A percentile compares a stretch with the other conserved stretches of the same genome.
phyloP scores from a whole-genome alignment of 23 red algal species.

The Gracilaria domingensis region DNA sequence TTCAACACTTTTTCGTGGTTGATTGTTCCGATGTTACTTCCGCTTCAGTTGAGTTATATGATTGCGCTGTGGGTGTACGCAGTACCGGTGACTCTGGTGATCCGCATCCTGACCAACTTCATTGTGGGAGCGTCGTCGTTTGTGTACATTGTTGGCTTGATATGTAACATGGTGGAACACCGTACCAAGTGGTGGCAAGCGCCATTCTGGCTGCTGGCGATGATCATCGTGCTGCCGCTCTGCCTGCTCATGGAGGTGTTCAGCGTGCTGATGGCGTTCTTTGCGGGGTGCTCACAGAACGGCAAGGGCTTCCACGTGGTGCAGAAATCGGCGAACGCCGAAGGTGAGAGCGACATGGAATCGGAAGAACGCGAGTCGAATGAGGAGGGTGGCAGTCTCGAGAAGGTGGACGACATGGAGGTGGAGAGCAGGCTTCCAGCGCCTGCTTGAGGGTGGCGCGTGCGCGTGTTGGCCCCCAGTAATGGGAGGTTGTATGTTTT shows the following conservation, averaged over 20 bases:
- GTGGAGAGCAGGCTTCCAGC: too few species aligned
- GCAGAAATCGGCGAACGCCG: slow-evolving; percentile 41
- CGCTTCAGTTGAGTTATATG: slow-evolving; percentile 45
- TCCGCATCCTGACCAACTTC: slow-evolving; percentile 46
- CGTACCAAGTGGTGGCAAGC: slow-evolving; percentile 22
- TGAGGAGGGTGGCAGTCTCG: neutral
- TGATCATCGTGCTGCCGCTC: slow-evolving; percentile 42
- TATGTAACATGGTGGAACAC: slow-evolving; percentile 43
- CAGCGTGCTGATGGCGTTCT: slow-evolving; percentile 42
- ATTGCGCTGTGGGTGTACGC: slow-evolving; percentile 20
- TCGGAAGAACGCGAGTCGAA: neutral
- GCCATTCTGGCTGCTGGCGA: slow-evolving; percentile 23
- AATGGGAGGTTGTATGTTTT: too few species aligned
- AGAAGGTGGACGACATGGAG: too few species aligned
- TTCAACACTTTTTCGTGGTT: slow-evolving; percentile 43
- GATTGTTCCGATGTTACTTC: slow-evolving; percentile 34
- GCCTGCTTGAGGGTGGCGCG: too few species aligned
- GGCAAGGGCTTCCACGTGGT: slow-evolving; percentile 67
- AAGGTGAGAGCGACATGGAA: slow-evolving; percentile 17
- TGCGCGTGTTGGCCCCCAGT: too few species aligned
- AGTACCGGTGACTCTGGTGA: neutral
- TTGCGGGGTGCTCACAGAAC: slow-evolving; percentile 50
- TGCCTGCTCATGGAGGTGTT: slow-evolving; percentile 50
- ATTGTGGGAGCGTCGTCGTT: slow-evolving; percentile 35
- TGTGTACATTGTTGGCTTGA: slow-evolving; percentile 35